Evolutionary conservation across 2,329 filamentous ascomycete species (phyloP).

Genomic region (Cytospora piceicola): DNA sequence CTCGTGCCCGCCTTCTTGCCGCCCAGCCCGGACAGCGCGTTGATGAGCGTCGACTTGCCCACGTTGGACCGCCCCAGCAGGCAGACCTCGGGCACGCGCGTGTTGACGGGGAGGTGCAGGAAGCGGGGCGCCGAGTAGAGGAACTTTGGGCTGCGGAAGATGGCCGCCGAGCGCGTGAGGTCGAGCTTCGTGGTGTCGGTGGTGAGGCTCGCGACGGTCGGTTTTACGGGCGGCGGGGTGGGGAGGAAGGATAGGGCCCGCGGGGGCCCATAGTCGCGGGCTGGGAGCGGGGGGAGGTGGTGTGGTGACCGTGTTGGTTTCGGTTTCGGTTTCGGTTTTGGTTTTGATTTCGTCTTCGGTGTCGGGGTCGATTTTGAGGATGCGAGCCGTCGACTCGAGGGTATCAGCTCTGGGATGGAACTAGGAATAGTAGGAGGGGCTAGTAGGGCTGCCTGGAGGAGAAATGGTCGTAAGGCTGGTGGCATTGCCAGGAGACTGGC

Average conservation of each 20-base stretch:
- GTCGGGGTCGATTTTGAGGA: background rate
- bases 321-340: background rate
- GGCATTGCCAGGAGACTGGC: conserved; percentile 34
- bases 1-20: conserved; percentile 35
- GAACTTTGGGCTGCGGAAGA: conserved; percentile 41
- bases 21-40: conserved; percentile 67
- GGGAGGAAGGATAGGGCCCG: conserved; percentile 39
- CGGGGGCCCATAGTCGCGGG: conserved; percentile 19
- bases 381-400: conserved; percentile 2
- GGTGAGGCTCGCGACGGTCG: conserved; percentile 32
- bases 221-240: conserved; percentile 32
- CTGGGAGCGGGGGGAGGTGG: background rate
- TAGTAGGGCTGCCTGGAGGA: conserved; percentile 31
- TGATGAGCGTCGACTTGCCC: conserved; percentile 87
- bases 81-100: conserved; percentile 65
- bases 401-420: conserved; percentile 13
- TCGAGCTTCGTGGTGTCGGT: conserved; percentile 27
- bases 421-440: background rate
- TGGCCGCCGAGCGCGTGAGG: conserved; percentile 34
- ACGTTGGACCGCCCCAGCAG: conserved; percentile 87
- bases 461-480: conserved; percentile 32
- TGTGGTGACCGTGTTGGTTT: conserved; percentile 6
- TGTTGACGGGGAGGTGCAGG: conserved; percentile 55
- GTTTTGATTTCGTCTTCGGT: background rate
- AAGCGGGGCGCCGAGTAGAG: conserved; percentile 56